These are phyloP conservation scores for Teunomyces aglyptinius DNA, from an alignment of 805 yeast genomes.

Conservation along the genomic window DNA sequence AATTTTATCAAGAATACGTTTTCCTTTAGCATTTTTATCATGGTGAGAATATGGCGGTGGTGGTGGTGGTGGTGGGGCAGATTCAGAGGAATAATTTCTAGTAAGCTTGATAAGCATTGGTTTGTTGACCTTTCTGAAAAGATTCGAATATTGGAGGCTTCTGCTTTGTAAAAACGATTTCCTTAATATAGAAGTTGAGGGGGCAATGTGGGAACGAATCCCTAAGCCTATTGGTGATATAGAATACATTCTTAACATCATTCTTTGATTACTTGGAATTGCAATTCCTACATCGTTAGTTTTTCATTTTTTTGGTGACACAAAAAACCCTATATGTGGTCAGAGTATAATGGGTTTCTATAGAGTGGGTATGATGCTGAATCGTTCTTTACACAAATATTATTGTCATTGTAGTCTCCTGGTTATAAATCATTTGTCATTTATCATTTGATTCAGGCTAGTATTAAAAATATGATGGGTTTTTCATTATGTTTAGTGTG, in stretches of 20 bases:
- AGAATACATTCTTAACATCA: background rate
- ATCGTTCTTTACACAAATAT: no score
- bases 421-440: no score
- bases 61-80: slow-evolving; percentile 37
- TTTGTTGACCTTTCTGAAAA: background rate
- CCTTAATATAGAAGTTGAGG: background rate
- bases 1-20: slow-evolving; percentile 44
- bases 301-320: slow-evolving; percentile 3
- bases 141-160: background rate
- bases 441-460: no score
- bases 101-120: background rate
- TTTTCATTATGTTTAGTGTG: background rate
- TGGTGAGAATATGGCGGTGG: slow-evolving; percentile 21
- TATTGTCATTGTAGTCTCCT: no score
- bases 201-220: background rate
- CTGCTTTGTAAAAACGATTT: background rate
- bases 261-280: background rate
- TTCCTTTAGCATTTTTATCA: slow-evolving; percentile 41
- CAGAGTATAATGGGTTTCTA: background rate
- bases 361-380: background rate
- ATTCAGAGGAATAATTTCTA: slow-evolving; percentile 6
- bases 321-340: background rate
- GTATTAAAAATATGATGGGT: no score
- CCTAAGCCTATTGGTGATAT: slow-evolving; percentile 1
- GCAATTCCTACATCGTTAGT: background rate